Evolutionary conservation across 805 yeast species (phyloP).

Genomic region (Zygosaccharomyces rouxii): DNA sequence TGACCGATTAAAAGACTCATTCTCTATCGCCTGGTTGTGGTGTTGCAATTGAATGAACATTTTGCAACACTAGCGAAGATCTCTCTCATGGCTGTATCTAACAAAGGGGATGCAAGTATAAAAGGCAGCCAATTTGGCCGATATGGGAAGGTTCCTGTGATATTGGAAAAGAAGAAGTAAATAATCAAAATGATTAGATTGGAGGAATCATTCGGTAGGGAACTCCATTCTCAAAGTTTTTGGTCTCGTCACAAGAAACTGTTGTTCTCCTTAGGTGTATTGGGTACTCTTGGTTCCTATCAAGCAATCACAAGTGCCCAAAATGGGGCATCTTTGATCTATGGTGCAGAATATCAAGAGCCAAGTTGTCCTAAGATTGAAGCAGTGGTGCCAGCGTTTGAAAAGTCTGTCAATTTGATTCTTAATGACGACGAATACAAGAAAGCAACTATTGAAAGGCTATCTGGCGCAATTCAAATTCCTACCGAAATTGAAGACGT

Average conservation of each 20-base stretch:
- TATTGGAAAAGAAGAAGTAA: no score
- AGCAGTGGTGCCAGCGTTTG: conserved; percentile 26
- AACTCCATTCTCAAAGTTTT: not conserved
- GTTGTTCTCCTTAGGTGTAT: conserved; percentile 9
- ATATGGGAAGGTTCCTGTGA: not conserved
- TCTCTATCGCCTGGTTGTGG: not conserved
- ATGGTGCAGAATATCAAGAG: not conserved
- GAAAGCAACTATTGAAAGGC: conserved; percentile 39
- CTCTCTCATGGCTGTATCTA: not conserved
- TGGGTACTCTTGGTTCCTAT: conserved; percentile 8
- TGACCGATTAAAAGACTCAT: not conserved
- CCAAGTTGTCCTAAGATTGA: conserved; percentile 18
- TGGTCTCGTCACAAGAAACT: conserved; percentile 6
- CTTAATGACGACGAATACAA: conserved; percentile 37
- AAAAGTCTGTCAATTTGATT: conserved; percentile 25
- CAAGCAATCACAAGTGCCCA: not conserved
- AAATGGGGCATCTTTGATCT: not conserved
- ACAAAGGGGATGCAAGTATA: not conserved
- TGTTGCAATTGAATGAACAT: not conserved
- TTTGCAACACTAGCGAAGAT: not conserved
- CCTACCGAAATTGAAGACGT: conserved; percentile 64
- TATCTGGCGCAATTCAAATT: conserved; percentile 57
- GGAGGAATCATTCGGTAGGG: conserved; percentile 38
- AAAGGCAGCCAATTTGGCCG: not conserved
- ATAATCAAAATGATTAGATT: not conserved